Evolutionary conservation across 495 filamentous ascomycete species (phyloP).

Genomic region (Usnea hakonensis): DNA sequence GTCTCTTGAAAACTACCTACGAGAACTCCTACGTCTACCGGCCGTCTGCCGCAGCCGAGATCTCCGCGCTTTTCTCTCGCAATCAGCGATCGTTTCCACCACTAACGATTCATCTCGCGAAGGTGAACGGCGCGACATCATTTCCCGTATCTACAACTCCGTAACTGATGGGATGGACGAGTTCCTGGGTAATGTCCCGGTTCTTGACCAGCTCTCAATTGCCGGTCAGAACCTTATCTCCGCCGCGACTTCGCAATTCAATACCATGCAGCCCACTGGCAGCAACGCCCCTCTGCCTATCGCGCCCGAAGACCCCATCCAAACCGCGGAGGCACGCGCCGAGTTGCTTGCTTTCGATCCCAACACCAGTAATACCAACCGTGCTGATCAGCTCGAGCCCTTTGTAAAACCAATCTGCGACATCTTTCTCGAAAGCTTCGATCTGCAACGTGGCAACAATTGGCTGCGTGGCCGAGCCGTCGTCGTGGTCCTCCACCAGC

Average conservation of each 20-base stretch:
- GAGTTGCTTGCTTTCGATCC: slow-evolving; percentile 92
- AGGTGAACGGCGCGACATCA: slow-evolving; percentile 75
- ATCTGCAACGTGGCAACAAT: slow-evolving; percentile 88
- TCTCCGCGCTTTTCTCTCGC: slow-evolving; percentile 86
- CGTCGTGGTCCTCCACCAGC: slow-evolving; percentile 68
- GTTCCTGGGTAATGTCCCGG: slow-evolving; percentile 87
- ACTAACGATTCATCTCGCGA: slow-evolving; percentile 32
- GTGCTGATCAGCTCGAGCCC: slow-evolving; percentile 61
- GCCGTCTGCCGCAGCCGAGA: slow-evolving; percentile 93
- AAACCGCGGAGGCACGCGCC: slow-evolving; percentile 83
- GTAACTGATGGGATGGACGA: slow-evolving; percentile 98
- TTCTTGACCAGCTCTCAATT: slow-evolving; percentile 87
- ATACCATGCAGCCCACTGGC: slow-evolving; percentile 40
- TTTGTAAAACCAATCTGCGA: slow-evolving; percentile 99
- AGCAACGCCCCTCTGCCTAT: slow-evolving; percentile 30
- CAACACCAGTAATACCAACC: slow-evolving; percentile 29
- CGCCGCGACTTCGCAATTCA: slow-evolving; percentile 72
- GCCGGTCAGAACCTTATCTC: slow-evolving; percentile 90
- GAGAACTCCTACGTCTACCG: slow-evolving; percentile 73
- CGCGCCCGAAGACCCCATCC: slow-evolving; percentile 53
- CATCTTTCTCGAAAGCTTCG: slow-evolving; percentile 92
- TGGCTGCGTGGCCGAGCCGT: slow-evolving; percentile 91
- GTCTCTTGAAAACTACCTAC: slow-evolving; percentile 78
- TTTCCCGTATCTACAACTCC: slow-evolving; percentile 89
- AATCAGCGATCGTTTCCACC: slow-evolving; percentile 59